Percentiles rank a stretch among this genome's conserved stretches.
These are phyloP conservation scores for Sparassis latifolia DNA, from an alignment of 1,284 basidiomycete species.

Conservation along the genomic window DNA sequence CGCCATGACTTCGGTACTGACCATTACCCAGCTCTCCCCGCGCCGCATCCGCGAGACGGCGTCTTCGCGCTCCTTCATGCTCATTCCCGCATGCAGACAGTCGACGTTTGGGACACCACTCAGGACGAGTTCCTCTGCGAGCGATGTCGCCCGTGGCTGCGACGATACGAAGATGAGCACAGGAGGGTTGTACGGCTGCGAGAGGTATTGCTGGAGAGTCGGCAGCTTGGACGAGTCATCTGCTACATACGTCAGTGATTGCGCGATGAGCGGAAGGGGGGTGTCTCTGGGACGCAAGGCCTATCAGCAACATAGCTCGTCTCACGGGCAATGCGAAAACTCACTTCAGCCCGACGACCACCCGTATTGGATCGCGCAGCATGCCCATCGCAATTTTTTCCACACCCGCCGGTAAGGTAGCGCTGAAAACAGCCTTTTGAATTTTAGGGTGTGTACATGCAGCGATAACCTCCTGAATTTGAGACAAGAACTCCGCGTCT, in stretches of 20 bases:
- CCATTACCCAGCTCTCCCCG: constrained; percentile 88
- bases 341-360: constrained; percentile 93
- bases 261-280: constrained; percentile 74
- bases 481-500: constrained; percentile 82
- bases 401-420: constrained; percentile 85
- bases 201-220: constrained; percentile 64
- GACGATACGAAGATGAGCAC: constrained; percentile 92
- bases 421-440: constrained; percentile 91
- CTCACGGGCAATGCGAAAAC: constrained; percentile 19
- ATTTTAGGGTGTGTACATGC: constrained; percentile 70
- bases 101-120: constrained; percentile 87
- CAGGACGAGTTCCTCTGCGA: constrained; percentile 81
- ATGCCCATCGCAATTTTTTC: constrained; percentile 87
- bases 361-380: constrained; percentile 77
- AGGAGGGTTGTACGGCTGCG: constrained; percentile 86
- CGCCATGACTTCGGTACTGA: constrained; percentile 93
- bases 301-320: too few species aligned
- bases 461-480: constrained; percentile 84
- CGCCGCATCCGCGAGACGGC: constrained; percentile 79
- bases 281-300: constrained; percentile 61
- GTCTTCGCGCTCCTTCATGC: constrained; percentile 82
- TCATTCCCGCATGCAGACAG: constrained; percentile 87
- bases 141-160: constrained; percentile 84
- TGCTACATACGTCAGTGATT: constrained; percentile 87
- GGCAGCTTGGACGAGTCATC: constrained; percentile 92